phyloP scores from a whole-genome alignment of 2,329 filamentous ascomycete genomes.

The Thielaviopsis musarum region DNA sequence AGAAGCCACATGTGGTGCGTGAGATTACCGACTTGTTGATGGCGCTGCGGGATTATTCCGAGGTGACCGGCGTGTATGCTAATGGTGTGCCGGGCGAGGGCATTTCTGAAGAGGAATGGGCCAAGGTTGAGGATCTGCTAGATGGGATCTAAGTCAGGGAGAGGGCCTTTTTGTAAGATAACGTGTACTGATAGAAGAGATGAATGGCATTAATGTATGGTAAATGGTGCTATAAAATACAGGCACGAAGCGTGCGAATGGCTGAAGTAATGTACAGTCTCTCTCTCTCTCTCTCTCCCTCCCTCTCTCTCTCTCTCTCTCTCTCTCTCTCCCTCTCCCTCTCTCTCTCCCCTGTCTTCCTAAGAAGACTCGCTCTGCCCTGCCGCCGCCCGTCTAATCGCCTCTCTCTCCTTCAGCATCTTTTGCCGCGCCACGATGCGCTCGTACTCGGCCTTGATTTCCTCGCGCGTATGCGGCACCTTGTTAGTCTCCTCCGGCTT shows the following conservation, averaged over 20 bases:
- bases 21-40: slow-evolving; percentile 41
- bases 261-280: too few relatives aligned
- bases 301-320: background rate
- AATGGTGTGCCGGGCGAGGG: slow-evolving; percentile 35
- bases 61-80: slow-evolving; percentile 58
- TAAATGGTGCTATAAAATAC: too few relatives aligned
- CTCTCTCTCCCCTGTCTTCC: slow-evolving; percentile 15
- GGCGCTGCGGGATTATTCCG: slow-evolving; percentile 41
- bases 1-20: slow-evolving; percentile 34
- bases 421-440: slow-evolving; percentile 49
- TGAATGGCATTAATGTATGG: too few relatives aligned
- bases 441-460: slow-evolving; percentile 68
- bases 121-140: slow-evolving; percentile 22
- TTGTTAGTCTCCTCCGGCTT: slow-evolving; percentile 59
- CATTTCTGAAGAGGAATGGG: slow-evolving; percentile 31
- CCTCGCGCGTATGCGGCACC: slow-evolving; percentile 60
- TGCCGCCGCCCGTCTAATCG: slow-evolving; percentile 19
- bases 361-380: slow-evolving; percentile 14
- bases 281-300: too few relatives aligned
- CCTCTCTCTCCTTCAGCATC: slow-evolving; percentile 50
- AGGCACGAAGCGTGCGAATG: too few relatives aligned
- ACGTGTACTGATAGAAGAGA: background rate
- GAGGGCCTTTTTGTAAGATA: background rate
- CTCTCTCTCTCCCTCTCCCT: background rate
- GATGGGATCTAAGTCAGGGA: background rate